phyloP scores from a whole-genome alignment of 352 stramenopile species.

The Detonula confervacea region DNA sequence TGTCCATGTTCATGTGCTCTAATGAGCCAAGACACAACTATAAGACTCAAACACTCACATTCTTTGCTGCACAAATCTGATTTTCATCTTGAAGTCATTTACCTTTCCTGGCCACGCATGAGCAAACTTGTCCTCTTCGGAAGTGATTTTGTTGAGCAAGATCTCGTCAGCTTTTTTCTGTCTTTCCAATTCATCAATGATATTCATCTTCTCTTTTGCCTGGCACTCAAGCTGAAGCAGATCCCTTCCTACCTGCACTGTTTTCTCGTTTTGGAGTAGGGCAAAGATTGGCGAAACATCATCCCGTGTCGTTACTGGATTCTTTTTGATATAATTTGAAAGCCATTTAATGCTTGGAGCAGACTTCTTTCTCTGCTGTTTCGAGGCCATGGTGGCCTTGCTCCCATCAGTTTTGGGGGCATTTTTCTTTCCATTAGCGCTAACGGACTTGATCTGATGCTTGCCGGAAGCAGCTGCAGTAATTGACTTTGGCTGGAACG shows the following conservation, averaged over 20 bases:
- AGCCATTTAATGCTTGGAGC: conserved; percentile 6
- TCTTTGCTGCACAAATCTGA: neutral
- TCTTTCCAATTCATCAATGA: neutral
- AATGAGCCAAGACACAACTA: neutral
- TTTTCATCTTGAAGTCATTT: neutral
- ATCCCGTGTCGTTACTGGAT: neutral
- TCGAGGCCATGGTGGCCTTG: neutral
- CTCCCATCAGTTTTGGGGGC: neutral
- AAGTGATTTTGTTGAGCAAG: neutral
- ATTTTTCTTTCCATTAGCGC: conserved; percentile 1
- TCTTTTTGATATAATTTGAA: conserved; percentile 24
- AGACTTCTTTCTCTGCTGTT: neutral
- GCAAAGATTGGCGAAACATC: conserved; percentile 22
- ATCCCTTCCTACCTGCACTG: conserved; percentile 1
- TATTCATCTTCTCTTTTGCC: neutral
- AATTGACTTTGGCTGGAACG: neutral
- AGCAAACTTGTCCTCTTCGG: neutral
- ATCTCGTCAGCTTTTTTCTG: conserved; percentile 2
- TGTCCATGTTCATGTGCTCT: too few species aligned
- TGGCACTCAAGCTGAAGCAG: conserved; percentile 10
- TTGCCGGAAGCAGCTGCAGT: neutral
- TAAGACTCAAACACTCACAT: neutral
- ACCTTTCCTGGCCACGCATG: neutral
- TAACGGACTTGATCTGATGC: neutral
- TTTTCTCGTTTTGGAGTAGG: conserved; percentile 23